phyloP scores from a whole-genome alignment of 2,329 filamentous ascomycete species.

The Neonectria faginata region DNA sequence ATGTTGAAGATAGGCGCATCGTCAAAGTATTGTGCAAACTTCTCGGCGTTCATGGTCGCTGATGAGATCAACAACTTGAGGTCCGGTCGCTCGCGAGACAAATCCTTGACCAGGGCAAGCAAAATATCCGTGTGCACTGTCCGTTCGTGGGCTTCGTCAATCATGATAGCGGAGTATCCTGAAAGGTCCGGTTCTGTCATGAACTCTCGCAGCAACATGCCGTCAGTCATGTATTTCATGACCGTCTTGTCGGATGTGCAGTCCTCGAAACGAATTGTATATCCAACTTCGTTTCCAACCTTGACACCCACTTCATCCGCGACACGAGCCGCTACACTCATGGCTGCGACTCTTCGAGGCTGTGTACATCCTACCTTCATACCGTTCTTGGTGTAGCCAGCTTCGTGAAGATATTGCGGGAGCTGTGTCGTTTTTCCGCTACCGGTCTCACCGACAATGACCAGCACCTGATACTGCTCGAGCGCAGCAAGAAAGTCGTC shows the following conservation, averaged over 20 bases:
- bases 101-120: constrained; percentile 87
- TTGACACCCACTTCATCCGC: constrained; percentile 93
- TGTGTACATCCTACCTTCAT: constrained; percentile 94
- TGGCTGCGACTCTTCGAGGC: constrained; percentile 92
- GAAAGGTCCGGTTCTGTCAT: constrained; percentile 87
- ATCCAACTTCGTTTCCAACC: constrained; percentile 92
- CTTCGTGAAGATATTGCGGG: constrained; percentile 92
- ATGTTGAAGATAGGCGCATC: constrained; percentile 95
- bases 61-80: constrained; percentile 92
- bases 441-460: constrained; percentile 95
- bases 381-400: constrained; percentile 85
- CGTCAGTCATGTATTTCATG: constrained; percentile 97
- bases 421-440: constrained; percentile 96
- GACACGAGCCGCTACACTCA: constrained; percentile 97
- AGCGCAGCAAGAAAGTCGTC: constrained; percentile 89
- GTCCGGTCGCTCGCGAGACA: constrained; percentile 84
- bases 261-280: constrained; percentile 95
- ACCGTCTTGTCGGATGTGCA: constrained; percentile 90
- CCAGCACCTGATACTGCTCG: constrained; percentile 85
- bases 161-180: constrained; percentile 90
- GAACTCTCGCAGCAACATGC: constrained; percentile 91
- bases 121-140: constrained; percentile 92
- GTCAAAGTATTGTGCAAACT: constrained; percentile 92
- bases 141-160: constrained; percentile 96
- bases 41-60: constrained; percentile 93